phyloP scores from a whole-genome alignment of 176 grass and related monocot genomes.

The Oryza meyeriana region DNA sequence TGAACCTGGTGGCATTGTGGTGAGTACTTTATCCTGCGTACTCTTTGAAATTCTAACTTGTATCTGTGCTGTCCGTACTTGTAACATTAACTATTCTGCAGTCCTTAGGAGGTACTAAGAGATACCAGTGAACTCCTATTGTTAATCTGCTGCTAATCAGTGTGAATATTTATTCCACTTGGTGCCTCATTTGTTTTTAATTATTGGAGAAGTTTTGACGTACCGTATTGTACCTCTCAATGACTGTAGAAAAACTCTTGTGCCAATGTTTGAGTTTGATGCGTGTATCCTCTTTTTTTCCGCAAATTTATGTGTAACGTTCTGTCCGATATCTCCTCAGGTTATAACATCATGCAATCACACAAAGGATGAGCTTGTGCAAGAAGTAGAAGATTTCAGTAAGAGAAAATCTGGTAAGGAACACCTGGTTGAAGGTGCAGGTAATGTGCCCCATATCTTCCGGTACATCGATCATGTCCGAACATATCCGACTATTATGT shows the following conservation, averaged over 20 bases:
- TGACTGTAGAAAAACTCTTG: neutral
- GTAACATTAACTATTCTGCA: neutral
- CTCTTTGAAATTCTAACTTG: neutral
- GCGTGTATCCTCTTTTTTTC: no score
- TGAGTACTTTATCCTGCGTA: constrained; percentile 31
- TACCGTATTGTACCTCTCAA: neutral
- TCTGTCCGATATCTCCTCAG: constrained; percentile 36
- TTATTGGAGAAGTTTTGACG: neutral
- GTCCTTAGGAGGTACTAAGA: neutral
- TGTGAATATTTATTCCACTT: neutral
- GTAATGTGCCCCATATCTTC: constrained; percentile 37
- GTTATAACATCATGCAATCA: constrained; percentile 88
- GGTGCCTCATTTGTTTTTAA: neutral
- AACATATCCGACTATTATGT: constrained; percentile 75
- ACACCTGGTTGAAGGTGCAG: constrained; percentile 28
- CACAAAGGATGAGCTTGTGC: constrained; percentile 82
- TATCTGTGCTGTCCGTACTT: neutral
- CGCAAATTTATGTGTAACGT: neutral
- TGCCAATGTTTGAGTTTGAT: no score
- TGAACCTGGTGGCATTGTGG: constrained; percentile 75
- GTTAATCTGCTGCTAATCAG: neutral
- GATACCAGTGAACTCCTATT: no score
- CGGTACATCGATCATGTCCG: constrained; percentile 81
- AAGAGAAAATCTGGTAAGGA: constrained; percentile 33
- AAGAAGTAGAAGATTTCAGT: constrained; percentile 77